Evolutionary conservation across 2,329 filamentous ascomycete genomes (phyloP).

Genomic region (Fusarium neocosmosporiellum): DNA sequence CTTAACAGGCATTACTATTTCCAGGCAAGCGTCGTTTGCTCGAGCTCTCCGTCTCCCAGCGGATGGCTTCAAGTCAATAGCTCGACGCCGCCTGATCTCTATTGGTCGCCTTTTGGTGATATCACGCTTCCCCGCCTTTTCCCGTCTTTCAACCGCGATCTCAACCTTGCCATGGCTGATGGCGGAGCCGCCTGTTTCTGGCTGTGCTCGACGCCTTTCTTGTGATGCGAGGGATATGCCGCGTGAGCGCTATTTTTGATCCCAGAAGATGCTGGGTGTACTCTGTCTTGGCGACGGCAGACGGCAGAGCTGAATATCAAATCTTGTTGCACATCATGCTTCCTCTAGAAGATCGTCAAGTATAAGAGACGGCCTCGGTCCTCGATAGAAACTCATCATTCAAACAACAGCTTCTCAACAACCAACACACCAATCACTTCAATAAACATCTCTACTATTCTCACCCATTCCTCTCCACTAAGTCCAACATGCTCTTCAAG

Average conservation of each 20-base stretch:
- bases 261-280: background rate
- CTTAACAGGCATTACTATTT: background rate
- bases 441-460: background rate
- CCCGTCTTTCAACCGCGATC: background rate
- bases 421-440: background rate
- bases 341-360: background rate
- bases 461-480: background rate
- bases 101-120: background rate
- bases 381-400: background rate
- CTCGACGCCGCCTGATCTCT: background rate
- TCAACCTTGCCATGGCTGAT: slow-evolving; percentile 1
- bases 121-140: slow-evolving; percentile 7
- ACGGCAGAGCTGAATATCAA: background rate
- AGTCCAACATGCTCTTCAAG: slow-evolving; percentile 38
- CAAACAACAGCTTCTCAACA: background rate
- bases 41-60: background rate
- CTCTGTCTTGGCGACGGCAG: background rate
- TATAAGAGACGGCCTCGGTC: slow-evolving; percentile 5
- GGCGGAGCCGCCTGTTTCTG: slow-evolving; percentile 6
- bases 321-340: background rate
- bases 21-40: background rate
- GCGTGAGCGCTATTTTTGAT: slow-evolving; percentile 16
- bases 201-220: slow-evolving; percentile 7
- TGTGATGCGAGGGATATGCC: background rate
- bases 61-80: slow-evolving; percentile 1